Conservation (phyloP, 768 basidiomycete genomes). For the Dentipellis sp. region DNA sequence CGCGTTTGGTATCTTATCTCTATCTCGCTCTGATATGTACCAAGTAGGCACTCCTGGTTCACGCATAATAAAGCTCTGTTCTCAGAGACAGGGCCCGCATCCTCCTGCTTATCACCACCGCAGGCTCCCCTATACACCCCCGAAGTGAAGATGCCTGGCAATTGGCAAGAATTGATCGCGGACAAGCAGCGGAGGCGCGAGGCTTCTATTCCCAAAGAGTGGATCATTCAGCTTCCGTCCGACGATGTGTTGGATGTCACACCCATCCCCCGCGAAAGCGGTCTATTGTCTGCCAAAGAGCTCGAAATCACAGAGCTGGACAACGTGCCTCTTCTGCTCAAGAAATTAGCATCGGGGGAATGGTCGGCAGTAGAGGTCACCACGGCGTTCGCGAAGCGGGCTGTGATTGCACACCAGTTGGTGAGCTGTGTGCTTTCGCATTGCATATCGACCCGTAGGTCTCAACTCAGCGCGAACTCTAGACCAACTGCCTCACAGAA, state of each 20-base stretch:
- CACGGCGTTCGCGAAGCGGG: conserved; percentile 38
- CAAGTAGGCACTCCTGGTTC: no score
- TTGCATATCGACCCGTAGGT: neutral
- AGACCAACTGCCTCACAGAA: conserved; percentile 44
- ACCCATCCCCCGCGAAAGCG: conserved; percentile 43
- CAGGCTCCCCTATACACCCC: no score
- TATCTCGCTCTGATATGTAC: no score
- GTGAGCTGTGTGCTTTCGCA: conserved; percentile 17
- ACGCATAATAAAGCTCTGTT: no score
- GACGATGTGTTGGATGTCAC: conserved; percentile 42
- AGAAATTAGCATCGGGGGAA: conserved; percentile 38
- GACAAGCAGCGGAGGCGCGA: conserved; percentile 28
- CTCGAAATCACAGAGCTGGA: conserved; percentile 50
- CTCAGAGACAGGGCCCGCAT: no score
- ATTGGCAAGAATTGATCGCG: conserved; percentile 8
- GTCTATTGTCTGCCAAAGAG: conserved; percentile 47
- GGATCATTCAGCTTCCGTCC: conserved; percentile 44
- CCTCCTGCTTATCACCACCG: no score
- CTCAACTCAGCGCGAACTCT: neutral
- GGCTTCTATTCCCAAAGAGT: conserved; percentile 53
- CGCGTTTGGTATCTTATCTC: no score
- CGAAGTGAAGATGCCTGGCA: conserved; percentile 4
- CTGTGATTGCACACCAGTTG: conserved; percentile 40
- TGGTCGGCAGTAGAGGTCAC: conserved; percentile 52
- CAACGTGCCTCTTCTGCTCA: conserved; percentile 37